Conservation (phyloP, 768 basidiomycete genomes). For the Lactarius sp. region DNA sequence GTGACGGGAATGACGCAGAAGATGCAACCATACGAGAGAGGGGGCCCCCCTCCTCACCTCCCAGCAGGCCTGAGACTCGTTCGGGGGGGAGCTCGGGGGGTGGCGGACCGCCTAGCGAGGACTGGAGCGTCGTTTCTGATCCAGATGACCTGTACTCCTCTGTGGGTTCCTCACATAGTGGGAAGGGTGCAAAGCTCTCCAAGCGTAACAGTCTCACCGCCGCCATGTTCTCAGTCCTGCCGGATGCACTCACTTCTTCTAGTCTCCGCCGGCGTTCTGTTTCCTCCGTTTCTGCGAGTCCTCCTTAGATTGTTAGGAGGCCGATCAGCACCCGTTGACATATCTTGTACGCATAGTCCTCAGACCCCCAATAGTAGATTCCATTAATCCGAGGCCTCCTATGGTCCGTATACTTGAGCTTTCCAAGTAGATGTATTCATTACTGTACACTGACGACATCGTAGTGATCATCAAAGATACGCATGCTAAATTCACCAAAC, state of each 20-base stretch:
- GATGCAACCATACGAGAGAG: conserved; percentile 34
- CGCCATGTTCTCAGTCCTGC: conserved; percentile 25
- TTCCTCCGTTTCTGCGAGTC: conserved; percentile 20
- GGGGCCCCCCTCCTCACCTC: conserved; percentile 19
- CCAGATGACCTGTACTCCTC: conserved; percentile 58
- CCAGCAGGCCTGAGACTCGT: conserved; percentile 22
- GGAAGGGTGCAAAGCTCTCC: conserved; percentile 12
- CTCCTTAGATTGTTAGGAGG: neutral
- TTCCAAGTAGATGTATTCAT: conserved; percentile 5
- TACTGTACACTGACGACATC: conserved; percentile 29
- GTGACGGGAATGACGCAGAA: conserved; percentile 33
- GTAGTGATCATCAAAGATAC: conserved; percentile 65
- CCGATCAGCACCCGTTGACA: neutral
- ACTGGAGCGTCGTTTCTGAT: conserved; percentile 87
- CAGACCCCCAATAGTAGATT: conserved; percentile 12
- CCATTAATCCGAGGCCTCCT: neutral
- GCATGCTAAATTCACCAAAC: conserved; percentile 88
- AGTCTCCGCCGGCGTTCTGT: conserved; percentile 20
- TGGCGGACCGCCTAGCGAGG: conserved; percentile 62
- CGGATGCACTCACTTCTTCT: conserved; percentile 23
- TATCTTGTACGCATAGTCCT: neutral
- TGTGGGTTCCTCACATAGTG: conserved; percentile 38
- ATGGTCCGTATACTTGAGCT: neutral
- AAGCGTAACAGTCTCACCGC: conserved; percentile 44
- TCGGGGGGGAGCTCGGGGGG: conserved; percentile 36